These are phyloP conservation scores for Colletotrichum salicis DNA, from an alignment of 2,329 filamentous ascomycete genomes.

Conservation along the genomic window DNA sequence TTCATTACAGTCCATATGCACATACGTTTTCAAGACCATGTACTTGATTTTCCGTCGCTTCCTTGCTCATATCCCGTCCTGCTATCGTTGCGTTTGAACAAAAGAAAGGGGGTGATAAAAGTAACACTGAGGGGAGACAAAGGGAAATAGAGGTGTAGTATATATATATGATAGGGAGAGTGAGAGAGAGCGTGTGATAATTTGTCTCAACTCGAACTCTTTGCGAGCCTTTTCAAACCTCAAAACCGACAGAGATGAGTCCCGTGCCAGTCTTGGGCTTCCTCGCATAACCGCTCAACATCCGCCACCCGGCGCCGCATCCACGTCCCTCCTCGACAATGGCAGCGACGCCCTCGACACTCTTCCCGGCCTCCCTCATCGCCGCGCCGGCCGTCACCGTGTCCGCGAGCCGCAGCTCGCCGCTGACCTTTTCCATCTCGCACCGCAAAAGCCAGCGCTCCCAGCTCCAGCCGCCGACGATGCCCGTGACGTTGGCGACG, in stretches of 20 bases:
- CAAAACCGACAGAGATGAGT: slow-evolving; percentile 45
- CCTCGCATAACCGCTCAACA: slow-evolving; percentile 71
- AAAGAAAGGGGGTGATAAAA: background rate
- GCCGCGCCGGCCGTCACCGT: slow-evolving; percentile 61
- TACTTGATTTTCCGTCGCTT: background rate
- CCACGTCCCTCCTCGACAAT: slow-evolving; percentile 72
- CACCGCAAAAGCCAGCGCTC: slow-evolving; percentile 94
- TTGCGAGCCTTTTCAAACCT: background rate
- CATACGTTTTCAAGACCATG: background rate
- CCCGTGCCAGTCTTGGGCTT: slow-evolving; percentile 62
- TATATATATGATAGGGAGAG: background rate
- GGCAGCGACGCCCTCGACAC: slow-evolving; percentile 68
- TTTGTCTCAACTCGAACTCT: background rate
- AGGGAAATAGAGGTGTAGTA: background rate
- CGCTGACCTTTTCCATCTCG: slow-evolving; percentile 81
- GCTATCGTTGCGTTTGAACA: background rate
- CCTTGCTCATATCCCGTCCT: background rate
- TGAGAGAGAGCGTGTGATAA: background rate
- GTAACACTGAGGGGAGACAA: no score
- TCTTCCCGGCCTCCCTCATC: slow-evolving; percentile 67
- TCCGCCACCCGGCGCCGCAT: slow-evolving; percentile 68
- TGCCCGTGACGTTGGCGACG: slow-evolving; percentile 79
- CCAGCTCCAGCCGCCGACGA: slow-evolving; percentile 91
- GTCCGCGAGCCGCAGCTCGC: slow-evolving; percentile 68
- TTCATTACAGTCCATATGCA: background rate